These are phyloP conservation scores for Tolypocladium nubicola DNA, from an alignment of 2,329 filamentous ascomycete genomes.

Conservation along the genomic window DNA sequence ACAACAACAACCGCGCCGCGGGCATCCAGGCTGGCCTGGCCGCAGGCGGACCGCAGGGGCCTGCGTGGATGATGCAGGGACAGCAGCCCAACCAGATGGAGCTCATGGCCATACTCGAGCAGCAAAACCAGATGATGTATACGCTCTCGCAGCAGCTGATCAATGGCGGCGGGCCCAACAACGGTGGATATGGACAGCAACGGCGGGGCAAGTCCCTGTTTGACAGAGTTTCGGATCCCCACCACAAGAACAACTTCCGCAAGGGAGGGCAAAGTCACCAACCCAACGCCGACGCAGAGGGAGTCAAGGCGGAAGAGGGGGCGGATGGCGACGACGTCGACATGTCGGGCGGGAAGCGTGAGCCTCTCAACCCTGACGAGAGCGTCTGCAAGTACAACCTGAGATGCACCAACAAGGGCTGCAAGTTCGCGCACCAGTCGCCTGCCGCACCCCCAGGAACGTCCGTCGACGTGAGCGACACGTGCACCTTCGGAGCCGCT, in stretches of 20 bases:
- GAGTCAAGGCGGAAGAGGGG: conserved; percentile 19
- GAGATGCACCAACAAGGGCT: conserved; percentile 78
- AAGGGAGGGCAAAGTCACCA: conserved; percentile 35
- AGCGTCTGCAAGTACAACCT: conserved; percentile 84
- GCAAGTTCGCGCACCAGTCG: conserved; percentile 89
- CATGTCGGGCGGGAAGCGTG: conserved; percentile 42
- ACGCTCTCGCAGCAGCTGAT: conserved; percentile 57
- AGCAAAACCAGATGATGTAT: conserved; percentile 79
- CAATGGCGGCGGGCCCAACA: conserved; percentile 39
- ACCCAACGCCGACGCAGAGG: conserved; percentile 21
- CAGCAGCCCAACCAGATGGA: conserved; percentile 38
- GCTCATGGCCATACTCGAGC: conserved; percentile 70
- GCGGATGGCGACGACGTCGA: conserved; percentile 52
- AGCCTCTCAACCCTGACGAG: conserved; percentile 47
- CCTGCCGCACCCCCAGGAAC: conserved; percentile 73
- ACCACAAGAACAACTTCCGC: conserved; percentile 36
- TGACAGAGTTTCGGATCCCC: conserved; percentile 55
- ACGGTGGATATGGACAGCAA: conserved; percentile 25
- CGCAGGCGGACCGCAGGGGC: conserved; percentile 21
- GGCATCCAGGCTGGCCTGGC: conserved; percentile 40
- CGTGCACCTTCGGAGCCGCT: conserved; percentile 75
- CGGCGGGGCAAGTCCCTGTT: conserved; percentile 54
- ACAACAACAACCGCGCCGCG: conserved; percentile 22
- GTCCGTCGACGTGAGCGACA: conserved; percentile 67
- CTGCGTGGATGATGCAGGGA: conserved; percentile 37